A percentile compares a stretch with the other conserved stretches of the same genome.
phyloP scores from a whole-genome alignment of 169 alveolate species.

The Miamiensis avidus region DNA sequence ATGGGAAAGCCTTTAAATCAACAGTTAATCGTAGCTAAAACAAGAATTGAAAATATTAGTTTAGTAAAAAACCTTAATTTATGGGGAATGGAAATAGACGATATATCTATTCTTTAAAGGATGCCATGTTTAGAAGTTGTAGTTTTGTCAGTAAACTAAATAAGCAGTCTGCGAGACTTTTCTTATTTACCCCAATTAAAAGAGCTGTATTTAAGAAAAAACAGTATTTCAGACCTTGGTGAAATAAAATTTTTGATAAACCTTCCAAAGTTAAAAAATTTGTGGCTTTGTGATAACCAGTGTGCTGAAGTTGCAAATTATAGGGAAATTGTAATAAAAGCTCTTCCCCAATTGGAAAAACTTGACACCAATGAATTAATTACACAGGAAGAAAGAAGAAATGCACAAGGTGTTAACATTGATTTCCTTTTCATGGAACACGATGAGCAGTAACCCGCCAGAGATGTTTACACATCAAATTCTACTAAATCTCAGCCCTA shows the following conservation, averaged over 20 bases:
- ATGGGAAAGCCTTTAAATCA: constrained; percentile 76
- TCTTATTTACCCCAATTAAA: constrained; percentile 59
- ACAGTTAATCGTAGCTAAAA: constrained; percentile 59
- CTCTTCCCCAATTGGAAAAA: constrained; percentile 79
- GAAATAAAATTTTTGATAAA: constrained; percentile 71
- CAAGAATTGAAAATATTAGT: constrained; percentile 64
- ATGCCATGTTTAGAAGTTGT: constrained; percentile 79
- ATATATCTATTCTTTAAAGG: constrained; percentile 68
- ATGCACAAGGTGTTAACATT: constrained; percentile 14
- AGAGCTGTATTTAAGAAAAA: constrained; percentile 81
- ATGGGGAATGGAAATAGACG: constrained; percentile 86
- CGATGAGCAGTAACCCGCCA: neutral
- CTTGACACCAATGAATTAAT: constrained; percentile 74
- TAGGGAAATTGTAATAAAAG: constrained; percentile 62
- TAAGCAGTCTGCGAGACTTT: constrained; percentile 64
- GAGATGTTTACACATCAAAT: neutral
- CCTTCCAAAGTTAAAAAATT: constrained; percentile 70
- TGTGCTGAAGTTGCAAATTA: constrained; percentile 69
- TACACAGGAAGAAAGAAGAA: constrained; percentile 45
- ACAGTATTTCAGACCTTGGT: constrained; percentile 59
- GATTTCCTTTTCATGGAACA: neutral
- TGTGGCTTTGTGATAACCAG: constrained; percentile 86
- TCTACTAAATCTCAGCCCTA: neutral
- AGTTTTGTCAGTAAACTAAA: constrained; percentile 74
- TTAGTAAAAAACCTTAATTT: constrained; percentile 72